These are phyloP conservation scores for Extremus antarcticus DNA, from an alignment of 495 filamentous ascomycete species.

Conservation along the genomic window DNA sequence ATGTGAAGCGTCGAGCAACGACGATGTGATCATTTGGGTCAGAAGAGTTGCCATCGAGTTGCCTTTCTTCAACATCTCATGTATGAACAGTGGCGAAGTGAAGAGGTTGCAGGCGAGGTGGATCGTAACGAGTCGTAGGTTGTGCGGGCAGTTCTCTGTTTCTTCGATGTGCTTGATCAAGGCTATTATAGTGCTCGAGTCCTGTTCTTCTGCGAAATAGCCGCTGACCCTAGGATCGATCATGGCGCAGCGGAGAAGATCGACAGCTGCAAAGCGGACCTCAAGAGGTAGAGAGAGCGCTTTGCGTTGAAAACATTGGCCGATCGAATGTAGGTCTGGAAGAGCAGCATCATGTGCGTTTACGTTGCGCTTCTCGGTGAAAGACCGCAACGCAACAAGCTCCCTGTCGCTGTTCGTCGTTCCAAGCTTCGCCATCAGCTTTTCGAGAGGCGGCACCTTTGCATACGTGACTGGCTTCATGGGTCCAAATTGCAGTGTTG, in stretches of 20 bases:
- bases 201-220: constrained; percentile 67
- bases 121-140: constrained; percentile 67
- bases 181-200: constrained; percentile 50
- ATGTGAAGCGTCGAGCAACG: constrained; percentile 44
- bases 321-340: constrained; percentile 47
- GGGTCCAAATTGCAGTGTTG: constrained; percentile 51
- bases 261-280: constrained; percentile 64
- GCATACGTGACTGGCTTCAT: constrained; percentile 60
- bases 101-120: constrained; percentile 57
- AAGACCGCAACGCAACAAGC: constrained; percentile 34
- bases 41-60: constrained; percentile 29
- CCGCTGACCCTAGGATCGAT: constrained; percentile 76
- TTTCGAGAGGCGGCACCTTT: constrained; percentile 74
- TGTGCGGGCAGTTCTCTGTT: constrained; percentile 52
- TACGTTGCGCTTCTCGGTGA: constrained; percentile 33
- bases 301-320: constrained; percentile 40
- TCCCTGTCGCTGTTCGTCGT: constrained; percentile 39
- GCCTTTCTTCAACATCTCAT: constrained; percentile 18
- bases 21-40: constrained; percentile 40
- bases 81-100: constrained; percentile 40
- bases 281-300: constrained; percentile 43
- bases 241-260: constrained; percentile 67
- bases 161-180: constrained; percentile 50
- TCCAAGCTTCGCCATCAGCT: constrained; percentile 68
- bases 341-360: constrained; percentile 48